These are phyloP conservation scores for Quercus lobata DNA, from an alignment of 331 rosid species.

Conservation along the genomic window DNA sequence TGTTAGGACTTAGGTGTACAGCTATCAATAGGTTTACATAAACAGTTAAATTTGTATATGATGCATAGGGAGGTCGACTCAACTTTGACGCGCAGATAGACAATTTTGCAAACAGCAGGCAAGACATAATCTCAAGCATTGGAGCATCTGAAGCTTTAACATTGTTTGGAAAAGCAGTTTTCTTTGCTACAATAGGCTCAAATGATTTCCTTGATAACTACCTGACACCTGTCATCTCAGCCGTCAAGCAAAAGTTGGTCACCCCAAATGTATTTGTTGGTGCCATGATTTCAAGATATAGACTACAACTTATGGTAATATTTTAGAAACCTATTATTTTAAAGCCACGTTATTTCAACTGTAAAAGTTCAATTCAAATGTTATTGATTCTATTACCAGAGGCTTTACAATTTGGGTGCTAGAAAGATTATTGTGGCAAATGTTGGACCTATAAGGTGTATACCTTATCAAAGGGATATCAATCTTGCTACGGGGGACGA, in stretches of 20 bases:
- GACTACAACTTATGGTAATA: conserved; percentile 39
- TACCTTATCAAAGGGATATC: conserved; percentile 60
- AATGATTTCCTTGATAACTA: conserved; percentile 60
- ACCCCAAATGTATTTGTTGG: conserved; percentile 39
- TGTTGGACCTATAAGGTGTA: conserved; percentile 73
- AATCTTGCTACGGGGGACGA: conserved; percentile 34
- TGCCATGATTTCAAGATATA: conserved; percentile 34
- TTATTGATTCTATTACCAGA: conserved; percentile 29
- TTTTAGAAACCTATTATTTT: background rate
- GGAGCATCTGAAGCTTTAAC: conserved; percentile 36
- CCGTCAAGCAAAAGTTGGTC: conserved; percentile 19
- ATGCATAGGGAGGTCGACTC: conserved; percentile 51
- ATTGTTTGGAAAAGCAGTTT: conserved; percentile 34
- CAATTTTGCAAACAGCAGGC: conserved; percentile 56
- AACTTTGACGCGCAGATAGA: conserved; percentile 72
- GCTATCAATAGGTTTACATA: background rate
- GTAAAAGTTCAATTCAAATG: background rate
- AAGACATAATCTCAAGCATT: conserved; percentile 48
- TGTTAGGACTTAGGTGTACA: background rate
- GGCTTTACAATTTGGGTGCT: conserved; percentile 59
- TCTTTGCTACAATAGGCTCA: conserved; percentile 53
- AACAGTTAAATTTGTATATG: background rate
- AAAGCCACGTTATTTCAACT: background rate
- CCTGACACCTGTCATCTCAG: conserved; percentile 35
- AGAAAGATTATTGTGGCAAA: conserved; percentile 55